Percentiles rank a stretch among this genome's conserved stretches.
phyloP scores from a whole-genome alignment of 805 yeast genomes.

The Saitoella complicata region DNA sequence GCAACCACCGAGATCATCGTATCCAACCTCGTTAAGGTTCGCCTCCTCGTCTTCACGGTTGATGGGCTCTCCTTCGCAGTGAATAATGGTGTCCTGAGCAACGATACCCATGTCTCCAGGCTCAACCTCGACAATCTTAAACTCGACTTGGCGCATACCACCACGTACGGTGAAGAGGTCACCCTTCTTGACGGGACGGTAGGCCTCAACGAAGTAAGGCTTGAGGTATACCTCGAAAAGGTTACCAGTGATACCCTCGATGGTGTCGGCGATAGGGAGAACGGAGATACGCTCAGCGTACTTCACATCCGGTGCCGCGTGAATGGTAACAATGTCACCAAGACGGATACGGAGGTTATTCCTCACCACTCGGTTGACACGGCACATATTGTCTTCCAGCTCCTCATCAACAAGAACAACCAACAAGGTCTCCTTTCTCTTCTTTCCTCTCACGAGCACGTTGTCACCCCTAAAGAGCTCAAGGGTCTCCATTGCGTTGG shows the following conservation, averaged over 20 bases:
- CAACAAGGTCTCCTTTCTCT: constrained; percentile 91
- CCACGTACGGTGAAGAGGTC: constrained; percentile 94
- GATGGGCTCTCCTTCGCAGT: constrained; percentile 98
- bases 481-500: constrained; percentile 84
- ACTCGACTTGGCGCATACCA: constrained; percentile 98
- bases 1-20: constrained; percentile 98
- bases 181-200: constrained; percentile 95
- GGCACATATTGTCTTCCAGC: constrained; percentile 84
- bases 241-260: constrained; percentile 94
- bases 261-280: constrained; percentile 92
- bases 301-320: constrained; percentile 95
- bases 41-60: constrained; percentile 96
- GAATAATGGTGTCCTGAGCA: constrained; percentile 95
- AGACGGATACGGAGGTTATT: constrained; percentile 85
- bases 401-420: constrained; percentile 94
- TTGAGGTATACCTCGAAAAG: constrained; percentile 89
- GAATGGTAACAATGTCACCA: constrained; percentile 81
- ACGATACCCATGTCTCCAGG: constrained; percentile 96
- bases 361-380: constrained; percentile 90
- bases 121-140: constrained; percentile 95
- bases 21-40: constrained; percentile 91
- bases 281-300: constrained; percentile 90
- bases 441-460: constrained; percentile 91
- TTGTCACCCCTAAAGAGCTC: constrained; percentile 97
- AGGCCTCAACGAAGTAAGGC: constrained; percentile 97